Conservation (phyloP, 2,329 filamentous ascomycete genomes). For the Sporothrix humicola region DNA sequence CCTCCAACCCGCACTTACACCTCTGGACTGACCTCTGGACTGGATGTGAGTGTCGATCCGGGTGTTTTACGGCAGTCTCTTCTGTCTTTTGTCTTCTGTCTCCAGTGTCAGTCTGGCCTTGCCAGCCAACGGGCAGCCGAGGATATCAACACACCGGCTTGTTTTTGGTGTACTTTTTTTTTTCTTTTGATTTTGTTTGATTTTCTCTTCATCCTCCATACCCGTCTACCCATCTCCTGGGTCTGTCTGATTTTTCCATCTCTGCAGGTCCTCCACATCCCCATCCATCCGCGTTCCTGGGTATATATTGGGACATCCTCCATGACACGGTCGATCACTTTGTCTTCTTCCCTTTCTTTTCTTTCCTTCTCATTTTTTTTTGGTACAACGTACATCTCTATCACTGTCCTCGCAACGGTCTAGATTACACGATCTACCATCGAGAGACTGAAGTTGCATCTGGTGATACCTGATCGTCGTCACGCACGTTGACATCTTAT, state of each 20-base stretch:
- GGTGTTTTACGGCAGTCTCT: no score
- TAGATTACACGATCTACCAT: constrained; percentile 16
- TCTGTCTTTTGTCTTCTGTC: no score
- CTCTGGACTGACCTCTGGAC: background rate
- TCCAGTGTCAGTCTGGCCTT: background rate
- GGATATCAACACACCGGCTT: constrained; percentile 23
- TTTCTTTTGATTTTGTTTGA: background rate
- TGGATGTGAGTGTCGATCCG: no score
- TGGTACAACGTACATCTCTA: background rate
- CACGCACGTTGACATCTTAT: background rate
- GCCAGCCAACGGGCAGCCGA: constrained; percentile 25
- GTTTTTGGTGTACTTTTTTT: background rate
- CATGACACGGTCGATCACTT: constrained; percentile 2
- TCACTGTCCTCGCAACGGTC: background rate
- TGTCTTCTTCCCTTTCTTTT: background rate
- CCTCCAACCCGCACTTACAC: background rate
- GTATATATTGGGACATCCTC: constrained; percentile 21
- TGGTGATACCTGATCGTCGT: constrained; percentile 2
- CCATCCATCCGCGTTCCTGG: background rate
- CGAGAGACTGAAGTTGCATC: background rate
- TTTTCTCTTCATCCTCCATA: background rate
- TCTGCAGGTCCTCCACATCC: background rate
- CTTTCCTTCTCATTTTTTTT: background rate
- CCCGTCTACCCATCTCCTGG: background rate
- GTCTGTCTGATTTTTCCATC: constrained; percentile 7